Evolutionary conservation across 371 early-diverging fungal genomes (phyloP).

Genomic region (Encephalitozoon hellem): DNA sequence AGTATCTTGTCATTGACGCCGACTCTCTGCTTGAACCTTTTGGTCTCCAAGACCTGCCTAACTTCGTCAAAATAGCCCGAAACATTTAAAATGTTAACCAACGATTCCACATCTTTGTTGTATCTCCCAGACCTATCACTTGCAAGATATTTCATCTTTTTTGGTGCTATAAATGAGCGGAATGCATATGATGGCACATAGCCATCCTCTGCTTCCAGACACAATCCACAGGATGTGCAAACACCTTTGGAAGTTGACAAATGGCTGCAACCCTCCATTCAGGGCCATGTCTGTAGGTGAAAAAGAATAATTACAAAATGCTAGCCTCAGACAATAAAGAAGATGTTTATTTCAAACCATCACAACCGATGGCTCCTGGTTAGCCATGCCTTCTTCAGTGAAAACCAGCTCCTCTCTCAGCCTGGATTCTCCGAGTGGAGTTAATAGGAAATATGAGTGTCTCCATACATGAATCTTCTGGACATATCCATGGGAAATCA

Average conservation of each 20-base stretch:
- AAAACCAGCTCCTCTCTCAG: constrained; percentile 51
- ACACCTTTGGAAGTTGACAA: not conserved
- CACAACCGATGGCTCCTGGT: not conserved
- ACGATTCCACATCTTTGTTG: not conserved
- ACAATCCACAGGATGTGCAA: not conserved
- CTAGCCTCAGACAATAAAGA: not conserved
- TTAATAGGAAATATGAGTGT: constrained; percentile 58
- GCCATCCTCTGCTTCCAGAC: not conserved
- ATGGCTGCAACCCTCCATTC: constrained; percentile 1
- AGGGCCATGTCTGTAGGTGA: not conserved
- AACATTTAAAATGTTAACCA: not conserved
- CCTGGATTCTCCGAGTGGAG: constrained; percentile 46
- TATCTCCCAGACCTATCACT: not conserved
- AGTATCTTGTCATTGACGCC: not conserved
- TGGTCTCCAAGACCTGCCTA: not conserved
- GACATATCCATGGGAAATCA: constrained; percentile 48
- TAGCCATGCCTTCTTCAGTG: constrained; percentile 31
- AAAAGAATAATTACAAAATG: not conserved
- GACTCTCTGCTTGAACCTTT: not conserved
- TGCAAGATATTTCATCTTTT: not conserved
- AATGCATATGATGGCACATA: not conserved
- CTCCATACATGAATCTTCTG: constrained; percentile 56
- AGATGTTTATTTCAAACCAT: not conserved
- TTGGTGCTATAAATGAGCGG: not conserved
- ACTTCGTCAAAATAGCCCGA: not conserved